Conservation (phyloP, 306 rosid genomes). For the Rubus parviflorus region DNA sequence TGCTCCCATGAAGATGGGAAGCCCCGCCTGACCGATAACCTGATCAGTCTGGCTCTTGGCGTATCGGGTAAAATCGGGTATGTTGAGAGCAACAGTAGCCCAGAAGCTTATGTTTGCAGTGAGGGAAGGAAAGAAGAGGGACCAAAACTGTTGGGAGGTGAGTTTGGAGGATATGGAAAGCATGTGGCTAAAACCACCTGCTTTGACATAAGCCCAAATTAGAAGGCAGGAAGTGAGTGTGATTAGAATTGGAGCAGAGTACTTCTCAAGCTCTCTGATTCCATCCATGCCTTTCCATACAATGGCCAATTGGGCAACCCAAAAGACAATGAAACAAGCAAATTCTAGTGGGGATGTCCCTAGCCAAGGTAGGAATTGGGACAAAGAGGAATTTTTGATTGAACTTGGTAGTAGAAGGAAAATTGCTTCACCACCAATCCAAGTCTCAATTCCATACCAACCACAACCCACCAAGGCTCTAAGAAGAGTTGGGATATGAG, state of each 20-base stretch:
- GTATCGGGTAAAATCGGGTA: slow-evolving; percentile 83
- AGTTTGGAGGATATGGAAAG: slow-evolving; percentile 71
- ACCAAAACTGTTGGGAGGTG: slow-evolving; percentile 56
- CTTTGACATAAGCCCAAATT: slow-evolving; percentile 64
- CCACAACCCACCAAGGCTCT: slow-evolving; percentile 92
- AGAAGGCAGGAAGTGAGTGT: slow-evolving; percentile 53
- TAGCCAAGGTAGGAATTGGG: slow-evolving; percentile 56
- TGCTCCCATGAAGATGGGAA: slow-evolving; percentile 82
- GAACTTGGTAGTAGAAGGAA: slow-evolving; percentile 65
- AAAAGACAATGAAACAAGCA: slow-evolving; percentile 59
- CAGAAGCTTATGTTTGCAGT: slow-evolving; percentile 92
- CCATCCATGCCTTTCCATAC: slow-evolving; percentile 89
- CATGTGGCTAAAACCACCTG: slow-evolving; percentile 80
- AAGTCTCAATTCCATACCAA: slow-evolving; percentile 94
- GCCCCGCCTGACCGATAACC: slow-evolving; percentile 76
- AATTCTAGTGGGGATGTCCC: slow-evolving; percentile 88
- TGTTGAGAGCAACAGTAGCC: slow-evolving; percentile 84
- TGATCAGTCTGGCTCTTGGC: slow-evolving; percentile 74
- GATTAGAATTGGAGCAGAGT: slow-evolving; percentile 83
- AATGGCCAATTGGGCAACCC: slow-evolving; percentile 61
- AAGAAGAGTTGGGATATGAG: slow-evolving; percentile 78
- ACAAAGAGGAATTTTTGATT: slow-evolving; percentile 35
- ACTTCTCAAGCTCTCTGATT: slow-evolving; percentile 69
- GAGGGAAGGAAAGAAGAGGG: slow-evolving; percentile 75
- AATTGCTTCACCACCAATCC: slow-evolving; percentile 96